Evolutionary conservation across 2,329 filamentous ascomycete genomes (phyloP).

Genomic region (Microdochium paspali): DNA sequence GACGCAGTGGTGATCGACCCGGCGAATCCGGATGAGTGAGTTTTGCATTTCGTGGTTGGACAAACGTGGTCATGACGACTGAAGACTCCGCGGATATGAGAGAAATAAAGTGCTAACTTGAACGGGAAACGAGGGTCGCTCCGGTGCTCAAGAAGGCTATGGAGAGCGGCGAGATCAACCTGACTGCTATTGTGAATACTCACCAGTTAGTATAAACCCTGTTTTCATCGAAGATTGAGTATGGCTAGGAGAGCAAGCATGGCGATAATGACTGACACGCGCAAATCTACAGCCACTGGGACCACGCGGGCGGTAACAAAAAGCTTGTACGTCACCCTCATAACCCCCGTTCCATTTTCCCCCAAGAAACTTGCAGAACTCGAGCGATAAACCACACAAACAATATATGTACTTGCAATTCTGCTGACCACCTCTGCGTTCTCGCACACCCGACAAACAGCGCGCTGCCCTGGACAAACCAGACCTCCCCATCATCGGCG

Average conservation of each 20-base stretch:
- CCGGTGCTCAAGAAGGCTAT: constrained; percentile 66
- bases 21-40: constrained; percentile 68
- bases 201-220: constrained; percentile 67
- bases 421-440: not conserved
- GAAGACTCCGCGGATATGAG: too few relatives aligned
- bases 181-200: constrained; percentile 89
- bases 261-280: not conserved
- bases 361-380: too few relatives aligned
- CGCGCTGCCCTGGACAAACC: constrained; percentile 38
- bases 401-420: too few relatives aligned
- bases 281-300: constrained; percentile 60
- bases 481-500: constrained; percentile 71
- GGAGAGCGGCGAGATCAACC: constrained; percentile 61
- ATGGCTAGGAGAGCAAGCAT: too few relatives aligned
- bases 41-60: too few relatives aligned
- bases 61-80: too few relatives aligned
- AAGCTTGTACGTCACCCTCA: constrained; percentile 64
- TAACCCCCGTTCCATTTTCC: too few relatives aligned
- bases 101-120: not conserved
- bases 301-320: constrained; percentile 87
- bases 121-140: constrained; percentile 35
- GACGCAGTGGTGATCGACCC: constrained; percentile 75
- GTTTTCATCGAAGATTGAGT: too few relatives aligned
- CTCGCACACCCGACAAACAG: not conserved
- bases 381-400: too few relatives aligned